Evolutionary conservation across 2,329 filamentous ascomycete species (phyloP).

Genomic region (Fusarium coffeatum): DNA sequence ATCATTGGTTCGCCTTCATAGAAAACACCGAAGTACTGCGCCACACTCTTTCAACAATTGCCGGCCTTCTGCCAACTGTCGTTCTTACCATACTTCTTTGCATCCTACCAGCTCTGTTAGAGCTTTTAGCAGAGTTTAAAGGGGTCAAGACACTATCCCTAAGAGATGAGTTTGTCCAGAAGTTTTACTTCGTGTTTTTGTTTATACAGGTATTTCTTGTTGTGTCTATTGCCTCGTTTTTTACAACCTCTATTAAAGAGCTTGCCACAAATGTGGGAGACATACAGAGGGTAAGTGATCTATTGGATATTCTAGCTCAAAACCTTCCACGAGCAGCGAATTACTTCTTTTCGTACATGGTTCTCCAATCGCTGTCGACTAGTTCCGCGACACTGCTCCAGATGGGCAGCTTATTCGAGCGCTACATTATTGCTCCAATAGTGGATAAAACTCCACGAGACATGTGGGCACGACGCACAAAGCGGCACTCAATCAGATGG

Average conservation of each 20-base stretch:
- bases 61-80: conserved; percentile 86
- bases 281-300: conserved; percentile 67
- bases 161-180: conserved; percentile 83
- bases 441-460: conserved; percentile 82
- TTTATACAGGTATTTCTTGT: conserved; percentile 93
- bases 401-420: conserved; percentile 78
- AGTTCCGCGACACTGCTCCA: conserved; percentile 91
- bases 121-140: conserved; percentile 77
- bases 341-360: conserved; percentile 99
- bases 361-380: conserved; percentile 92
- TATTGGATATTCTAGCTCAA: conserved; percentile 77
- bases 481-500: conserved; percentile 83
- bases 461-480: conserved; percentile 90
- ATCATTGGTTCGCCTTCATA: conserved; percentile 78
- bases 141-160: conserved; percentile 85
- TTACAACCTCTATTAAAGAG: conserved; percentile 70
- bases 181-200: conserved; percentile 94
- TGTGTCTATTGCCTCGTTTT: conserved; percentile 84
- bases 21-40: conserved; percentile 67
- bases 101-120: conserved; percentile 82
- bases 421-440: conserved; percentile 83
- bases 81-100: conserved; percentile 83
- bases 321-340: conserved; percentile 90
- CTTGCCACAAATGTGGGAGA: conserved; percentile 65
- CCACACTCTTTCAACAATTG: conserved; percentile 72